phyloP scores from a whole-genome alignment of 139 green algal genomes.

The Pleodorina starrii region DNA sequence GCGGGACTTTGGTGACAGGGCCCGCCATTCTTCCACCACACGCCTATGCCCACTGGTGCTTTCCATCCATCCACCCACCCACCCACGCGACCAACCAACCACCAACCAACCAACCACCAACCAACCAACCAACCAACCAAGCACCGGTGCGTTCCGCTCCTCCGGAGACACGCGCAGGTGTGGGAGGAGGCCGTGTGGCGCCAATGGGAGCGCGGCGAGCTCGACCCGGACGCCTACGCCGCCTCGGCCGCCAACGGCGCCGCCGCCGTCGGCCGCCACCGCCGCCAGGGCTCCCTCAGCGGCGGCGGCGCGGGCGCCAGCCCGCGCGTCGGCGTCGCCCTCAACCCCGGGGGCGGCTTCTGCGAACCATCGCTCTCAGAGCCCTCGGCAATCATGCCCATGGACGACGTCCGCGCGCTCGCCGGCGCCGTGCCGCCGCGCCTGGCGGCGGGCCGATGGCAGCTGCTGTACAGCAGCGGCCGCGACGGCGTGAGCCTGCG shows the following conservation, averaged over 20 bases:
- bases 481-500: conserved; percentile 80
- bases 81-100: too few species aligned
- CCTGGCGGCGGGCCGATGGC: conserved; percentile 56
- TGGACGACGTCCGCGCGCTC: conserved; percentile 45
- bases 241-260: neutral
- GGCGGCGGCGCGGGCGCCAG: conserved; percentile 8
- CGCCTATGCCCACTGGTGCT: too few species aligned
- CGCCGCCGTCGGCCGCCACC: neutral
- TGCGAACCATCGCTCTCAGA: conserved; percentile 41
- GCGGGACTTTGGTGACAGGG: too few species aligned
- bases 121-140: too few species aligned
- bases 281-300: conserved; percentile 17
- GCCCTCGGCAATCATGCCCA: conserved; percentile 14
- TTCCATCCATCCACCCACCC: too few species aligned
- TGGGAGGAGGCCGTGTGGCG: conserved; percentile 31
- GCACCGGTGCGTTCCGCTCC: too few species aligned
- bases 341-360: conserved; percentile 2
- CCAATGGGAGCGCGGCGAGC: conserved; percentile 40
- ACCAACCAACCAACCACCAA: too few species aligned
- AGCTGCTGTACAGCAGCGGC: conserved; percentile 69
- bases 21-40: too few species aligned
- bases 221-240: neutral
- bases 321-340: neutral
- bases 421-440: conserved; percentile 43
- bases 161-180: too few species aligned